phyloP scores from a whole-genome alignment of 1,139 yeast species.

The Pichia sp. region DNA sequence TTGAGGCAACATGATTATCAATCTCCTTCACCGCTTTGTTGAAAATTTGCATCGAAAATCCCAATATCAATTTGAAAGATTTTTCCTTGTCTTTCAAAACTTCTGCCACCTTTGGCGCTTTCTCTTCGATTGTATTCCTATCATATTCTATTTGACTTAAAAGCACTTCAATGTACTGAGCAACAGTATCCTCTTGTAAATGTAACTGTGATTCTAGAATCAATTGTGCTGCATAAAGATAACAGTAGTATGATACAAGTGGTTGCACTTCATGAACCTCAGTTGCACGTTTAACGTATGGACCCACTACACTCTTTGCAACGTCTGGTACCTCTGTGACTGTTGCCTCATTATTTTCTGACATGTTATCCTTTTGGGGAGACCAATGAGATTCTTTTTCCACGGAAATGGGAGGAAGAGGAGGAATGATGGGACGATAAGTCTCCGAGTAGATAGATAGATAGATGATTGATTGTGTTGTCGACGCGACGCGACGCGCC shows the following conservation, averaged over 20 bases:
- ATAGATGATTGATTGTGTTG: too few relatives aligned
- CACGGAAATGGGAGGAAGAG: too few relatives aligned
- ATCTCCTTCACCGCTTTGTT: conserved; percentile 44
- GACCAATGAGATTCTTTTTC: too few relatives aligned
- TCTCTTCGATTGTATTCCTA: conserved; percentile 33
- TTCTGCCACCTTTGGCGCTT: conserved; percentile 11
- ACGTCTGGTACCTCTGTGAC: conserved; percentile 22
- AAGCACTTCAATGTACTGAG: conserved; percentile 48
- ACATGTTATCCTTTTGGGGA: neutral
- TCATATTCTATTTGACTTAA: conserved; percentile 57
- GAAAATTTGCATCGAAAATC: conserved; percentile 57
- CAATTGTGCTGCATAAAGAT: conserved; percentile 57
- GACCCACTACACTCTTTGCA: conserved; percentile 34
- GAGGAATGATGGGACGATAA: too few relatives aligned
- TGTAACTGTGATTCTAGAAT: conserved; percentile 57
- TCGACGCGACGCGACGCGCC: too few relatives aligned
- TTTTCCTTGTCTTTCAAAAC: conserved; percentile 51
- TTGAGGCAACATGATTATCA: conserved; percentile 31
- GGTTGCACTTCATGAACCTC: conserved; percentile 48
- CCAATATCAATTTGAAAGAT: conserved; percentile 51
- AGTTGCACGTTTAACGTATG: conserved; percentile 42
- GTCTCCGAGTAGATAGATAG: too few relatives aligned
- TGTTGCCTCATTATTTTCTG: neutral
- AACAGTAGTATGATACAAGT: conserved; percentile 50
- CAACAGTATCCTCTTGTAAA: conserved; percentile 42